Conservation (phyloP, 805 yeast genomes). For the Cyberlindnera nakhonratchasimensis region DNA sequence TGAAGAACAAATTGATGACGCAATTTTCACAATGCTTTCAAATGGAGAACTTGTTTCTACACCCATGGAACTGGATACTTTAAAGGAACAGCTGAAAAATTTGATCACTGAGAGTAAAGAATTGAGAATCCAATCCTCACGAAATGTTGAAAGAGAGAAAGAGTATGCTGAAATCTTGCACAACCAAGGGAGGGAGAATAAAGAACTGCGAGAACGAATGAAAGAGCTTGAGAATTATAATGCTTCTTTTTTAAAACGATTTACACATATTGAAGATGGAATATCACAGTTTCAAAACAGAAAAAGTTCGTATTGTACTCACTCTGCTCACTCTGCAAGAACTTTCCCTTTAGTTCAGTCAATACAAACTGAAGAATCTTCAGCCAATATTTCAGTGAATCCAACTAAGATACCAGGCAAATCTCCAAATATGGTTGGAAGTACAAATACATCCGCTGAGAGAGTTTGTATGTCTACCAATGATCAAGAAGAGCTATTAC, state of each 20-base stretch:
- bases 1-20: conserved; percentile 1
- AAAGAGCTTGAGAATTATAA: background rate
- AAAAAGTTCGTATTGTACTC: background rate
- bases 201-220: background rate
- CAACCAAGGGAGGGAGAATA: background rate
- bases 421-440: no score
- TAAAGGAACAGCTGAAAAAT: background rate
- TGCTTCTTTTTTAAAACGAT: background rate
- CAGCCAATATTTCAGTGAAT: background rate
- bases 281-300: background rate
- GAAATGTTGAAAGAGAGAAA: background rate
- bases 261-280: background rate
- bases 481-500: background rate
- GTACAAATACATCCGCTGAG: no score
- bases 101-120: background rate
- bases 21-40: background rate
- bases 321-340: background rate
- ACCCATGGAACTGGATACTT: background rate
- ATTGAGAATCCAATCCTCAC: background rate
- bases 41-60: background rate
- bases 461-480: background rate
- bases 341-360: background rate
- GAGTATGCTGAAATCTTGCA: background rate
- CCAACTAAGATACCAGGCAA: background rate
- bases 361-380: background rate